Base-by-base conservation (phyloP, 495 filamentous ascomycete species). In the Schizothecium vesticola region DNA sequence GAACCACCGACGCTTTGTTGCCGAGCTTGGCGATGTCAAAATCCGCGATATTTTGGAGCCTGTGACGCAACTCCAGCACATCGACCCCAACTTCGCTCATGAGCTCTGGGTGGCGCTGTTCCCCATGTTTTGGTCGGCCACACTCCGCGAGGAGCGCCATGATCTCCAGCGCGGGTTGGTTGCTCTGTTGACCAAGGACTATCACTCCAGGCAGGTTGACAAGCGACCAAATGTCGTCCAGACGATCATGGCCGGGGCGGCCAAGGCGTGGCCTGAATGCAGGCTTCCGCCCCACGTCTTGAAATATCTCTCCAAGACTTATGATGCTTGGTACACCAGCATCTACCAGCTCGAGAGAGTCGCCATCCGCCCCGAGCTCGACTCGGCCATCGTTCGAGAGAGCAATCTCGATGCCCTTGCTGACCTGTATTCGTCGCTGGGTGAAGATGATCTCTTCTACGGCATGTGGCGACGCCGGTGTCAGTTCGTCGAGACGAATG, bases 401-500 rank as follows among this genome's bases (percentile, higher is more conserved):
- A 97, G 93, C 78, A 97, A 94, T 71, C 86, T 97, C 1, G 96
- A 99, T 77, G 95, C 96, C 2, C 78, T 99, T 25, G 87, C 96
- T 9, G 94, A 97, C 70, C 83, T 97, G 13, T 99, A 98, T 75
- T 87, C 92, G 8, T 87, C 88, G 3, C 81, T 99, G 24, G 89
- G 94, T 70, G 96, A 99, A 74, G 93, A 97, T 61, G 96, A 99
- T 75, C 85, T 99, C 61, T 99, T 97, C 81, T 98, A 98, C 67
- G 96, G 96, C 5, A 94, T 93, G 19, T 99, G 96, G 96, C 89
- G 96, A 65, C 89, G 96, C 56, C 89, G 96, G 55, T 96, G 92
- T 74, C 91, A 95, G 72, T 99, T 95, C 73, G 88, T 97, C 6
- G 96, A 98, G 80, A 97, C 94, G 12, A 99, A 98, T 72, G 90